phyloP scores from a whole-genome alignment of 2,329 filamentous ascomycete genomes.

The Orbilia javanica region DNA sequence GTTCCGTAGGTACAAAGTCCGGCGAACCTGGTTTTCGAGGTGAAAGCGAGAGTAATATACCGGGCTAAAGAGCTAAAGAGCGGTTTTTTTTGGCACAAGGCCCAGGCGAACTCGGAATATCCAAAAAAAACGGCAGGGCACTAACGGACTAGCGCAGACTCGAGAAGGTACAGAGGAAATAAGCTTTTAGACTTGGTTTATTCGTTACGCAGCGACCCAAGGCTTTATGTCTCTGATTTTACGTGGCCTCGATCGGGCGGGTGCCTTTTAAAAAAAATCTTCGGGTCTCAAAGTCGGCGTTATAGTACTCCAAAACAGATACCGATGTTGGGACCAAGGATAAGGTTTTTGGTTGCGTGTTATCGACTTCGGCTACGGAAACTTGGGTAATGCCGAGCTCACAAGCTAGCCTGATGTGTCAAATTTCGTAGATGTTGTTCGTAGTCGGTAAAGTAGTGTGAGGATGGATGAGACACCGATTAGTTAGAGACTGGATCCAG shows the following conservation, averaged over 20 bases:
- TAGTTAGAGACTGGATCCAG: background rate
- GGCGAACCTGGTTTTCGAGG: slow-evolving; percentile 31
- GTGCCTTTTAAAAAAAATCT: background rate
- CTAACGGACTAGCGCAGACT: slow-evolving; percentile 16
- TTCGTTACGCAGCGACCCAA: slow-evolving; percentile 25
- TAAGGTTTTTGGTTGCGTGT: slow-evolving; percentile 5
- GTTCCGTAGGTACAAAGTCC: slow-evolving; percentile 5
- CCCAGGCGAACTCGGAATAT: slow-evolving; percentile 4
- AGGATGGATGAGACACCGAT: background rate
- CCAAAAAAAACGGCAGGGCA: slow-evolving; percentile 7
- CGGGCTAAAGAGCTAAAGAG: slow-evolving; percentile 44
- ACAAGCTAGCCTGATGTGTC: background rate
- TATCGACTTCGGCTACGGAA: background rate
- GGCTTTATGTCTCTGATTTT: slow-evolving; percentile 17
- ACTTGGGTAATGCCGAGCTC: background rate
- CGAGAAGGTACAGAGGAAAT: slow-evolving; percentile 26
- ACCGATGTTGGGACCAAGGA: background rate
- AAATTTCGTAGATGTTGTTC: slow-evolving; percentile 13
- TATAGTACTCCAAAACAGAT: slow-evolving; percentile 7
- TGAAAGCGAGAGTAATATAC: slow-evolving; percentile 52
- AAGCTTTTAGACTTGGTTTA: slow-evolving; percentile 31
- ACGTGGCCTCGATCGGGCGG: background rate
- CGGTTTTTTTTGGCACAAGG: slow-evolving; percentile 18
- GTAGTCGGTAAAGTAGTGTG: background rate
- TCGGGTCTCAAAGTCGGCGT: background rate